These are phyloP conservation scores for Lotmaria passim DNA, from an alignment of 208 protist genomes.

Conservation along the genomic window DNA sequence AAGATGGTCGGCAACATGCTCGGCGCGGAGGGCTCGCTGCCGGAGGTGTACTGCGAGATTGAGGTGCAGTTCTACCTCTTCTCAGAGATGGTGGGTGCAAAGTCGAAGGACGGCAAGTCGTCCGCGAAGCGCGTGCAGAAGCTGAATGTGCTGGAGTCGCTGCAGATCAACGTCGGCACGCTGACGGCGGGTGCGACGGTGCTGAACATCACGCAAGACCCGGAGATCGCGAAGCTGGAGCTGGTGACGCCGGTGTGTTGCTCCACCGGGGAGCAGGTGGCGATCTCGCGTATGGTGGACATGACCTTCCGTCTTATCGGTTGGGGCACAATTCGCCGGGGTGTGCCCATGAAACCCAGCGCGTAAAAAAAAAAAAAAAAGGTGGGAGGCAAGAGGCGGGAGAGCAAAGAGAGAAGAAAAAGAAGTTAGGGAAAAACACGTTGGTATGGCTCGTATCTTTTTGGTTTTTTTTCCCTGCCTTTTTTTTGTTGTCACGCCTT, in stretches of 20 bases:
- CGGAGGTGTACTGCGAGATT: slow-evolving; percentile 97
- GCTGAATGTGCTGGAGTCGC: slow-evolving; percentile 95
- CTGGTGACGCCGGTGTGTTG: slow-evolving; percentile 98
- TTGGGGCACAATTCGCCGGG: slow-evolving; percentile 91
- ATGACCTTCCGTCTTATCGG: slow-evolving; percentile 98
- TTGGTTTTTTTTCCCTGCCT: too few relatives aligned
- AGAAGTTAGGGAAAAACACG: too few relatives aligned
- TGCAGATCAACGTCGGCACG: slow-evolving; percentile 99
- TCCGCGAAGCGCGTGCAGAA: slow-evolving; percentile 92
- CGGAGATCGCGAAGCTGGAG: slow-evolving; percentile 96
- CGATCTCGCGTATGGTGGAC: slow-evolving; percentile 96
- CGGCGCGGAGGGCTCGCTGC: slow-evolving; percentile 89
- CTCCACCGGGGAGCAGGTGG: slow-evolving; percentile 97
- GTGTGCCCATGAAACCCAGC: slow-evolving; percentile 67
- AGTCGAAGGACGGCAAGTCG: slow-evolving; percentile 60
- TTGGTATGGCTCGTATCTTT: too few relatives aligned
- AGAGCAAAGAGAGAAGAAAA: slow-evolving; percentile 6
- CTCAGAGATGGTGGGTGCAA: slow-evolving; percentile 94
- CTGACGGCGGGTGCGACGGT: slow-evolving; percentile 97
- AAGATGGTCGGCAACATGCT: slow-evolving; percentile 97
- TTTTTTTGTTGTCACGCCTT: too few relatives aligned
- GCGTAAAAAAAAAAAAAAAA: slow-evolving; percentile 3
- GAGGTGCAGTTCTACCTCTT: slow-evolving; percentile 99
- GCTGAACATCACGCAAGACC: slow-evolving; percentile 87
- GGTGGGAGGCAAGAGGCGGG: too few relatives aligned